Evolutionary conservation across 2,329 filamentous ascomycete genomes (phyloP), one percentile per base, ranked within the genome.

Genomic region (Colletotrichum sp.): DNA sequence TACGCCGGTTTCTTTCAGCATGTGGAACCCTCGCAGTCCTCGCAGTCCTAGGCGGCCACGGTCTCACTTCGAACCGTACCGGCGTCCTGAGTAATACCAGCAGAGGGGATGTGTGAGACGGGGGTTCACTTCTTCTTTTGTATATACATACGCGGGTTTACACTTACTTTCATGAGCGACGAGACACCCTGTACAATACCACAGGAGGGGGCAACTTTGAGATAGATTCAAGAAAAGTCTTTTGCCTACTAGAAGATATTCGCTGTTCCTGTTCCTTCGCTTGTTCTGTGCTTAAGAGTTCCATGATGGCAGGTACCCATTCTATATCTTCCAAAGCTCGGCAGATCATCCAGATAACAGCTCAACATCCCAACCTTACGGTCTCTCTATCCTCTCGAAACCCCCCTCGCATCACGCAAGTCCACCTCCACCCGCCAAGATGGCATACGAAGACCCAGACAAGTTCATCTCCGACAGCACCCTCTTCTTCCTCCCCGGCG

Each of bases 1-100:
- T 7, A 76, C 75, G 36, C 75, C 75, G 8, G 75, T 76, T 21
- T 76, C 75, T 24, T 76, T 76, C 21, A 67, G 71, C 62, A 21
- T 62, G 24, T 76, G 75, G 75, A 67, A 26, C 32, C 60, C 72
- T 49, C 74, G 71, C n/a, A 39, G 32, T 30, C 68, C 57, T 16
- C 12, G 57, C 18, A 71, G 64, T 52, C 26, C 44, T 15, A 68
- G 39, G 57, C 49, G 30, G 26, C 68, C 64, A 59, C 64, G 64
- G 44, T 64, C 74, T 65, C 65, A 76, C 16, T 73, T 65, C 55
- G 65, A 73, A 36, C 74, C 74, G 10, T 76, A 76, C 24, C 70
- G 74, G 13, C 74, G 74, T 65, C 70, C 74, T 36, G 68, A 34
- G 59, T 70, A 60, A 34, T 55, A n/a, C 57, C 49, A 32, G 1